phyloP scores from a whole-genome alignment of 805 yeast genomes.

The Candida maris region DNA sequence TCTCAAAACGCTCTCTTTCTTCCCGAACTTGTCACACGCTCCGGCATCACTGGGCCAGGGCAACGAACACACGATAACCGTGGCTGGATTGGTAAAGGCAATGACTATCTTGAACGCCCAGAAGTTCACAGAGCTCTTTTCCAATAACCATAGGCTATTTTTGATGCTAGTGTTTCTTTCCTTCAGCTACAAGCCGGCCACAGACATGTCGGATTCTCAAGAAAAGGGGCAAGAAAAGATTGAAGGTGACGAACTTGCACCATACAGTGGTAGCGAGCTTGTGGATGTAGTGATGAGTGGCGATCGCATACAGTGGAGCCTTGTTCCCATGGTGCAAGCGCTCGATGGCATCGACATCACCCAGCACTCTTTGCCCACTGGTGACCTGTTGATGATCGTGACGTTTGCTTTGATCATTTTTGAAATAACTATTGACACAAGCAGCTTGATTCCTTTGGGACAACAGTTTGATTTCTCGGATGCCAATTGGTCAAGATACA shows the following conservation, averaged over 20 bases:
- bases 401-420: constrained; percentile 47
- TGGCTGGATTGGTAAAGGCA: constrained; percentile 41
- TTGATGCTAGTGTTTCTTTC: constrained; percentile 47
- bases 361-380: constrained; percentile 36
- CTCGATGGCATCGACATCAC: constrained; percentile 44
- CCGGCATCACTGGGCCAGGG: background rate
- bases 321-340: constrained; percentile 35
- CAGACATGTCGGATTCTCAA: constrained; percentile 7
- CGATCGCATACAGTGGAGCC: constrained; percentile 28
- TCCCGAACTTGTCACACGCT: constrained; percentile 18
- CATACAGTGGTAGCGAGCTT: constrained; percentile 5
- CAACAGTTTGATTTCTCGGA: constrained; percentile 23
- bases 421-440: constrained; percentile 27
- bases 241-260: background rate
- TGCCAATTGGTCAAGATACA: constrained; percentile 41
- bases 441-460: constrained; percentile 13
- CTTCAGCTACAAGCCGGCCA: constrained; percentile 17
- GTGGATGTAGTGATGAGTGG: constrained; percentile 22
- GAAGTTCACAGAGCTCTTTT: constrained; percentile 36
- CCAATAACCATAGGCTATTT: constrained; percentile 31
- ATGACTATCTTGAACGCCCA: constrained; percentile 42
- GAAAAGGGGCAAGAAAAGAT: constrained; percentile 10
- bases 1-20: constrained; percentile 35
- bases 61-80: constrained; percentile 29
- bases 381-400: constrained; percentile 40